Base-by-base conservation (phyloP, 164 flowering plant genomes). In the Chloranthus sessilifolius region DNA sequence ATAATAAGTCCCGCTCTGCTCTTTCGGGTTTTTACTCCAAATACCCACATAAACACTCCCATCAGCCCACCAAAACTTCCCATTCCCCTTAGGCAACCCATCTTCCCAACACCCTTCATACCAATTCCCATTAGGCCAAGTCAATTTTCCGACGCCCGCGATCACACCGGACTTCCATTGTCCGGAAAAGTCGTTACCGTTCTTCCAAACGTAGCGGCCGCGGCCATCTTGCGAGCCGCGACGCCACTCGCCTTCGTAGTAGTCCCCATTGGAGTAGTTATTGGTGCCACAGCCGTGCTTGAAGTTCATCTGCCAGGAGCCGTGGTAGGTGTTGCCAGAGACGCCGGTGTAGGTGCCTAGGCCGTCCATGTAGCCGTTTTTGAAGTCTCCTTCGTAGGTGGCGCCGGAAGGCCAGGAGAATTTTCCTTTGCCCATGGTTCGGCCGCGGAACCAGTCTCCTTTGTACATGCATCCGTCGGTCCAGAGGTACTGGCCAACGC, bases 401-500 rank as follows among this genome's bases (percentile, higher is more conserved):
- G 95, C 95, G 9, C 96, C 95, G 3, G 82, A 76, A 15, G 95
- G 95, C 98, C 98, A 90, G 34, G 78, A 75, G 47, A 90, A 90
- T 50, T 53, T 70, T 0, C 98, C 98, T 39, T 70, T 77, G 1
- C 98, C 98, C 60, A 38, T 74, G 0, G 78, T 69, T 60, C 70
- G 77, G 0, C 98, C 98, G 26, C 46, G 64, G 25, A 26, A 43
- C 95, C 95, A 90, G 31, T 87, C 91, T 5, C 98, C 98, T 1
- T 77, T 81, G 40, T 87, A 87, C 88, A 87, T 80, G 48, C 98
- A 87, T 10, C 97, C 97, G 55, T 87, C 97, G 0, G 73, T 68
- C 97, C 97, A 90, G 0, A 87, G 50, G 36, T 77, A 87, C 72
- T 81, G 87, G 0, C 97, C 97, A 1, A 64, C 52, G 0, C 95